These are phyloP conservation scores for Annulohypoxylon nitens DNA, from an alignment of 495 filamentous ascomycete genomes.

Conservation along the genomic window DNA sequence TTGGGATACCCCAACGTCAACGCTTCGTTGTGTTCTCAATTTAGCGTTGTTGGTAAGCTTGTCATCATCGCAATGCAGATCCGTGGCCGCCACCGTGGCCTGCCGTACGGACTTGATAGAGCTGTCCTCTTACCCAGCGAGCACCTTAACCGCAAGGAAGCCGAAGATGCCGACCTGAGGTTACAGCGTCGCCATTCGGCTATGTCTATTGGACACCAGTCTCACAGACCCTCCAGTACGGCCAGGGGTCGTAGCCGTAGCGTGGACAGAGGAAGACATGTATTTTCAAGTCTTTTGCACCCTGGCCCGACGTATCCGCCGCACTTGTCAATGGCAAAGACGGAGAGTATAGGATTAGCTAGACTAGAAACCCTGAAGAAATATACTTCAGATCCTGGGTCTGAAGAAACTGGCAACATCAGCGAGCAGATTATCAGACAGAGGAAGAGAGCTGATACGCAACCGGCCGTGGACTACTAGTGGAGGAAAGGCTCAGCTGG, in stretches of 20 bases:
- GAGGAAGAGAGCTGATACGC: constrained; percentile 45
- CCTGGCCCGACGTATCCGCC: constrained; percentile 51
- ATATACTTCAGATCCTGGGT: constrained; percentile 37
- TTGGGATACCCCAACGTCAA: constrained; percentile 83
- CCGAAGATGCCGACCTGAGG: constrained; percentile 67
- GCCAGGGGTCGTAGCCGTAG: constrained; percentile 45
- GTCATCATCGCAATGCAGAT: constrained; percentile 95
- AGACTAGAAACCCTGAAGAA: constrained; percentile 42
- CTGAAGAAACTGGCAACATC: constrained; percentile 16
- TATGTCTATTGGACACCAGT: constrained; percentile 56
- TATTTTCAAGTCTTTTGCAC: constrained; percentile 56
- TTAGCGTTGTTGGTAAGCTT: constrained; percentile 84
- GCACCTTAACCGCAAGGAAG: constrained; percentile 76
- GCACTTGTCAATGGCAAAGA: constrained; percentile 37
- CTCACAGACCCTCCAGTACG: constrained; percentile 33
- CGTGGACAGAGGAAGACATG: constrained; percentile 49
- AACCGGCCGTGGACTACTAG: constrained; percentile 39
- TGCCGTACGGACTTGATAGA: constrained; percentile 92
- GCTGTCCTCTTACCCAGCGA: constrained; percentile 89
- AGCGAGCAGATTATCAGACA: constrained; percentile 22
- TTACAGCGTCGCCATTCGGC: constrained; percentile 68
- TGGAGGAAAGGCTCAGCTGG: constrained; percentile 32
- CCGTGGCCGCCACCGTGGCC: constrained; percentile 89
- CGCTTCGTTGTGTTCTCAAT: constrained; percentile 83
- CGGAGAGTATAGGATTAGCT: constrained; percentile 25